Evolutionary conservation across 2,329 filamentous ascomycete species (phyloP), one percentile per base, ranked within the genome.

Genomic region (Beauveria sp.): DNA sequence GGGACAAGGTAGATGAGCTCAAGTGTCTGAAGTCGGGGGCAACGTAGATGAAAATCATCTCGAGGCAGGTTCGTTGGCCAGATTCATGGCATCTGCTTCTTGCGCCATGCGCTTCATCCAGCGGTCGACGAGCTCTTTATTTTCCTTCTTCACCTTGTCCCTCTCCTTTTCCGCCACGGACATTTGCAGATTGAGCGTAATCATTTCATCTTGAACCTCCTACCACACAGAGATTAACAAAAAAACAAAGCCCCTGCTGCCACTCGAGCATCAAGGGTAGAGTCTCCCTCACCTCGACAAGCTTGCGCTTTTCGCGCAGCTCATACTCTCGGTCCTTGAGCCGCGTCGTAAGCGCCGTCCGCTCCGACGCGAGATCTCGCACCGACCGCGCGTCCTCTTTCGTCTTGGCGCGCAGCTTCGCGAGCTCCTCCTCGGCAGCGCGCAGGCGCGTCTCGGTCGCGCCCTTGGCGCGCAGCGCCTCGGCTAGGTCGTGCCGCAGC

Each of bases 181-280:
- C 49, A 97, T 80, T 74, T 98, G 90, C 66, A 98, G 80, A 67
- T 93, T 93, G 52, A 97, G 77, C 1, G 91, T 88, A 56, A 96
- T 87, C 75, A 96, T 88, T 74, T 99, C 95, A 74, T 97, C 93
- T 76, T 98, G 93, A 59, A 96, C 88, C 69, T 93, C 84, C 83
- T 88, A 68, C 50, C 12, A 34, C 28, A 22, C 18, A 28, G 31
- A 53, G 48, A 20, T 31, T 7, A 52, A 10, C n/a, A 46, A 5
- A 34, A 38, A 16, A 14, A 6, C 5, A 38, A 38, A 38, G 0
- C 10, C 10, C 4, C 10, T 12, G 31, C 3, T 14, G 9, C 34
- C 5, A 38, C 34, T 38, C 12, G 1, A 38, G 34, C 34, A 14
- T 5, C 5, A 31, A 24, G 14, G 43, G n/a, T 8, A 38, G 6